Conservation (phyloP, 163 green algal genomes). For the Scenedesmus sp. region DNA sequence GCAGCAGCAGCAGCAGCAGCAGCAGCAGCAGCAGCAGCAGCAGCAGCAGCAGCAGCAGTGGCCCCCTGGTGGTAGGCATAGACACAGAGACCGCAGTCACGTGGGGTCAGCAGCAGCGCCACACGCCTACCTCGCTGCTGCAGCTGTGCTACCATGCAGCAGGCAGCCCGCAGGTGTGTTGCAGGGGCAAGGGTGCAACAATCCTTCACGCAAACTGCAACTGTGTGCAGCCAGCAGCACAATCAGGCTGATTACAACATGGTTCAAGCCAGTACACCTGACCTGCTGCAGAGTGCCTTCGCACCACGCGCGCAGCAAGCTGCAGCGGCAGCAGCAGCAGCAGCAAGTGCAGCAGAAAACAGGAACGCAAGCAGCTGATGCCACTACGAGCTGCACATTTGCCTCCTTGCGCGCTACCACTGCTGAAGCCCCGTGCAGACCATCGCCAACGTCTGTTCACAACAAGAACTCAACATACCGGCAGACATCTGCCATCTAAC, state of each 20-base stretch:
- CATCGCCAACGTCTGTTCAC: no score
- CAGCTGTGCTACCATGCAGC: constrained; percentile 43
- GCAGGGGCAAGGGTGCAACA: background rate
- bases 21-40: background rate
- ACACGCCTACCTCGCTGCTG: background rate
- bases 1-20: constrained; percentile 7
- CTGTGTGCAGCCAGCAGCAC: background rate
- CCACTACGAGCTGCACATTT: no score
- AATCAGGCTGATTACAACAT: background rate
- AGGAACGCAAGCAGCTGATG: no score
- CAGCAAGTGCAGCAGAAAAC: background rate
- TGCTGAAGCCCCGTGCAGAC: no score
- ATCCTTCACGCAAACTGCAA: background rate
- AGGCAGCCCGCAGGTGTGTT: background rate
- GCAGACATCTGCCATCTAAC: no score
- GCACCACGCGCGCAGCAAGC: background rate
- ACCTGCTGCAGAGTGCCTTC: background rate
- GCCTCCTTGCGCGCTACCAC: no score
- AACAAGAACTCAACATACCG: no score
- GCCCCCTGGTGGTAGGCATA: constrained; percentile 3
- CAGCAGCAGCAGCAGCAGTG: background rate
- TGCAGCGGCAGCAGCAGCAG: background rate
- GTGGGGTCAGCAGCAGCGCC: background rate
- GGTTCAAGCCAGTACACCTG: background rate
- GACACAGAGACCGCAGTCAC: constrained; percentile 10